phyloP scores from a whole-genome alignment of 768 basidiomycete species.

The Naematelia encephala region DNA sequence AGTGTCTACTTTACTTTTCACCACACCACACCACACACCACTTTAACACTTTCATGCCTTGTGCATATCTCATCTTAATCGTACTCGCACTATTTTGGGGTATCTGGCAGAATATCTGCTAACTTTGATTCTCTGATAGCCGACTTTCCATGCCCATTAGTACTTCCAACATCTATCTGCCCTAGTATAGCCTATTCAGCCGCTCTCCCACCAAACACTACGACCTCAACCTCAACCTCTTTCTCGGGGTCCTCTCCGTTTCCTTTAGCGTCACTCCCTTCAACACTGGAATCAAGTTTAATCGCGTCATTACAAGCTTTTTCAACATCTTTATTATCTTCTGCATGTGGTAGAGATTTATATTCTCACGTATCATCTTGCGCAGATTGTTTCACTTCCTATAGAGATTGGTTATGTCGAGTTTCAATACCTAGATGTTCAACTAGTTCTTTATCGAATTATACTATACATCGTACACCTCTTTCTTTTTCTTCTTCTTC shows the following conservation, averaged over 20 bases:
- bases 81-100: not conserved
- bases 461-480: not conserved
- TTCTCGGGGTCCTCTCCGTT: constrained; percentile 4
- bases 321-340: constrained; percentile 41
- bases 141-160: constrained; percentile 46
- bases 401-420: constrained; percentile 49
- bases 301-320: constrained; percentile 39
- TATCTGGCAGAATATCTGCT: not conserved
- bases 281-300: constrained; percentile 22
- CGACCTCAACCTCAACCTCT: constrained; percentile 8
- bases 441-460: not conserved
- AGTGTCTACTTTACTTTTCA: constrained; percentile 6
- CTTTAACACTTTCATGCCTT: not conserved
- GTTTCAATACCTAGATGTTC: constrained; percentile 43
- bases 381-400: constrained; percentile 44
- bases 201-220: constrained; percentile 32
- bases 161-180: constrained; percentile 38
- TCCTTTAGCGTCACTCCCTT: constrained; percentile 31
- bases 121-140: constrained; percentile 11
- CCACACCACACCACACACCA: not conserved
- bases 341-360: constrained; percentile 48
- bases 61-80: no score
- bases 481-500: not conserved
- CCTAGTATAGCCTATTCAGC: constrained; percentile 46
- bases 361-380: constrained; percentile 50